Base-by-base conservation (phyloP, 2,329 filamentous ascomycete genomes). In the Dactylellina leptospora region DNA sequence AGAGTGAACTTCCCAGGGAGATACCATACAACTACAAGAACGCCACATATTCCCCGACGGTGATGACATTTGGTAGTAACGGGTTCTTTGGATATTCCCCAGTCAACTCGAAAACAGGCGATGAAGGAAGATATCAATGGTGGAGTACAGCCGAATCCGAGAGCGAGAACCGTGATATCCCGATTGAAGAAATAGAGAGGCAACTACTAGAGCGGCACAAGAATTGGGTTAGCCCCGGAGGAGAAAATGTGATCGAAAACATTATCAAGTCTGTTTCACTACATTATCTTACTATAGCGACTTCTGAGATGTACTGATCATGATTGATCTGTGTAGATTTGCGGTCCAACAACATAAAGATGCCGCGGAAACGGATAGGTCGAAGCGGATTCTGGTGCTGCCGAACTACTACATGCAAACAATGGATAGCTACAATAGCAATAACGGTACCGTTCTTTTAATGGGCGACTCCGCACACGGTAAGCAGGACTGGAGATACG, bases 21-120 rank as follows among this genome's bases (percentile, higher is more conserved):
- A 63, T 71, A 25, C 66, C 66, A 22, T 71, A 71, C 38, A 45
- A 71, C 28, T 71, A 58, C 50, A 73, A 66, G 16, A 73, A 50
- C 5, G 10, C 69, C 23, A 60, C 66, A 25, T 66, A 66, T 20
- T 73, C 61, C 1, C 60, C 60, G n/a, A 66, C 42, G 4, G 69
- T 73, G 6, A 73, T 73, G 69, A 73, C 69, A 2, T 66, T 66
- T 36, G 69, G 69, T 2, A 64, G 23, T 9, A 66, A 73, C 18
- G 69, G 69, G 1, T 73, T 73, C 60, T 73, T 73, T 23, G 69
- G 69, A 22, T 73, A 64, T 25, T 73, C 69, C 5, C 69, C 69
- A 1, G 16, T 64, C 16, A 66, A 73, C 13, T 63, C 66, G 5
- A 61, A 60, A 22, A 53, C 42, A 5, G 69, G 60, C 3, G 60